Conservation (phyloP, 495 filamentous ascomycete genomes). For the Lepidopterella palustris region DNA sequence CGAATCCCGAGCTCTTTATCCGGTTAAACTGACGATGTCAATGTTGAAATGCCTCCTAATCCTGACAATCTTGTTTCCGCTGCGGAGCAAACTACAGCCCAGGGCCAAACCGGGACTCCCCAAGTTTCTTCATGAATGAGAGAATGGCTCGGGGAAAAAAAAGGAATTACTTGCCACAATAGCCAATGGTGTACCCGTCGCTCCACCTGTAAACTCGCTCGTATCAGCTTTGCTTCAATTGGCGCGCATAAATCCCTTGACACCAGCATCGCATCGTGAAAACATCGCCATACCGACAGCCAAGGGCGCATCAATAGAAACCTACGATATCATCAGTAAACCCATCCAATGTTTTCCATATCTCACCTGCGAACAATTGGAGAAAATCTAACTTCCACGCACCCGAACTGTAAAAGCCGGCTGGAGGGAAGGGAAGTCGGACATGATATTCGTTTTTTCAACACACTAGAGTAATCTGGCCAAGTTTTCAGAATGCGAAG, state of each 20-base stretch:
- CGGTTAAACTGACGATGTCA: no score
- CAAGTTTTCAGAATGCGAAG: no score
- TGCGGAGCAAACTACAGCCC: no score
- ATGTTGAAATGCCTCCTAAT: no score
- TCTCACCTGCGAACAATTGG: not conserved
- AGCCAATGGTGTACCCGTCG: conserved; percentile 26
- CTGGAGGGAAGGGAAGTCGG: conserved; percentile 40
- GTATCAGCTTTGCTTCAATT: conserved; percentile 5
- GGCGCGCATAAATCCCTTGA: no score
- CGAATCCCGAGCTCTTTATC: not conserved
- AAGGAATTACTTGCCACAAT: conserved; percentile 30
- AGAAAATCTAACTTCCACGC: conserved; percentile 1
- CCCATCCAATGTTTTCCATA: no score
- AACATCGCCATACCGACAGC: conserved; percentile 9
- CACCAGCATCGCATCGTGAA: not conserved
- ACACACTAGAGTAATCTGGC: not conserved
- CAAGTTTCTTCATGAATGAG: not conserved
- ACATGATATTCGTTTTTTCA: conserved; percentile 27
- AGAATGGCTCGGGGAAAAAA: not conserved
- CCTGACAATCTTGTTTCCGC: no score
- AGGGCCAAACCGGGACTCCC: not conserved
- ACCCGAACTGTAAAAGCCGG: conserved; percentile 45
- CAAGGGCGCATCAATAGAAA: conserved; percentile 28
- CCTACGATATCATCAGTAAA: conserved; percentile 12
- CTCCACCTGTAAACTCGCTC: not conserved